Evolutionary conservation across 2,329 filamentous ascomycete species (phyloP).

Genomic region (Parascedosporium putredinis): DNA sequence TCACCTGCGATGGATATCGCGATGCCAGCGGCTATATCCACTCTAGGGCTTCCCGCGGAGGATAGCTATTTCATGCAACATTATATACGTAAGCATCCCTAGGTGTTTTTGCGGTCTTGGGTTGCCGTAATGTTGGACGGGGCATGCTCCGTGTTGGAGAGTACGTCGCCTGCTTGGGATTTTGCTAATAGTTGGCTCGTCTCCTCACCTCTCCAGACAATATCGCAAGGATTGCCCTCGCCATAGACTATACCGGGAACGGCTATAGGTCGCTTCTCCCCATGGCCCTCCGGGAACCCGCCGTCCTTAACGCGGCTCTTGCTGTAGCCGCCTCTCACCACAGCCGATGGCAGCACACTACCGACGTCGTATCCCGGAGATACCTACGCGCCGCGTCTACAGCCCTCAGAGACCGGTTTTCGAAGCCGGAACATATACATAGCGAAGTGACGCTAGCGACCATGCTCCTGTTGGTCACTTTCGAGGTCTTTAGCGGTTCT

Average conservation of each 20-base stretch:
- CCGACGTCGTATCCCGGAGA: neutral
- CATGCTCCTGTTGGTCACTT: neutral
- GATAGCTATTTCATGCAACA: constrained; percentile 5
- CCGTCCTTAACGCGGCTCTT: neutral
- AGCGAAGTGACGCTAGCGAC: neutral
- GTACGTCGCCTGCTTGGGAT: too few species aligned
- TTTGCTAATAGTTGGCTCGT: too few species aligned
- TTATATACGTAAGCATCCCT: constrained; percentile 1
- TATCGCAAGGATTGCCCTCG: constrained; percentile 4
- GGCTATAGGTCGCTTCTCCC: neutral
- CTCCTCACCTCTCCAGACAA: neutral
- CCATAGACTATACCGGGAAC: neutral
- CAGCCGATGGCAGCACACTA: constrained; percentile 3
- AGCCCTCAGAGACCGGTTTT: neutral
- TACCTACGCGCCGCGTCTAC: neutral
- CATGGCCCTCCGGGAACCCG: neutral
- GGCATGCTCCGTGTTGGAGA: too few species aligned
- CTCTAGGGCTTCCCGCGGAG: neutral
- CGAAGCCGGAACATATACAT: neutral
- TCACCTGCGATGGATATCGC: neutral
- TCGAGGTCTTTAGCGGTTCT: constrained; percentile 7
- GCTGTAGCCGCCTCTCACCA: constrained; percentile 1
- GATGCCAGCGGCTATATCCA: neutral
- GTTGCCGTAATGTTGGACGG: neutral
- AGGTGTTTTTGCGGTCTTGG: neutral